Percentiles rank a stretch among this genome's conserved stretches.
phyloP scores from a whole-genome alignment of 164 flowering plant species.

The Kingdonia uniflora region DNA sequence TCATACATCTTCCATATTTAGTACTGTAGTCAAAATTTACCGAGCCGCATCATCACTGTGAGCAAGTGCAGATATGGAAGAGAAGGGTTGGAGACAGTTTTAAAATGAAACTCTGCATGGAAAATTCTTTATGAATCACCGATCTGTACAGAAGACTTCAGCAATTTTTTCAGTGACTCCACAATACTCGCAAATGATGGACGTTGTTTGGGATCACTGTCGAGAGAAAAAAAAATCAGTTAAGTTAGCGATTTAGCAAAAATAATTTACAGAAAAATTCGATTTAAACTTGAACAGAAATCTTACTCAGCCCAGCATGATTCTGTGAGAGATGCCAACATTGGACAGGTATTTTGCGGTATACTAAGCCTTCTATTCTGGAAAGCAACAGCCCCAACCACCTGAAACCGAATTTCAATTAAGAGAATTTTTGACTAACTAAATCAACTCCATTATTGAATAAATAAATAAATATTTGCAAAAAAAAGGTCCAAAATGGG shows the following conservation, averaged over 20 bases:
- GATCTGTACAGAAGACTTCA: slow-evolving; percentile 65
- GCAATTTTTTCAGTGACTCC: slow-evolving; percentile 61
- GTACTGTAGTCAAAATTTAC: too few species aligned
- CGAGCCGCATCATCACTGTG: too few species aligned
- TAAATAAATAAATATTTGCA: too few species aligned
- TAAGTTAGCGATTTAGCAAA: not conserved
- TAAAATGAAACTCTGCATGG: not conserved
- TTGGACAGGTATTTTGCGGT: slow-evolving; percentile 57
- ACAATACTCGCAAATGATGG: slow-evolving; percentile 66
- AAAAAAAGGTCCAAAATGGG: too few species aligned
- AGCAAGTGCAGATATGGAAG: too few species aligned
- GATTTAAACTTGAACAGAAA: not conserved
- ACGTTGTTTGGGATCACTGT: slow-evolving; percentile 75
- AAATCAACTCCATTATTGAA: too few species aligned
- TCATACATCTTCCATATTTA: too few species aligned
- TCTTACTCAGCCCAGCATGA: slow-evolving; percentile 93
- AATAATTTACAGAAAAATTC: not conserved
- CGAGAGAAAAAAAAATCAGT: slow-evolving; percentile 1
- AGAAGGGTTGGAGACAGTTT: too few species aligned
- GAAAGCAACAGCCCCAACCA: slow-evolving; percentile 97
- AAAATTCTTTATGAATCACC: slow-evolving; percentile 20
- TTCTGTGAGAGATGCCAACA: slow-evolving; percentile 72
- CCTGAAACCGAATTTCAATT: slow-evolving; percentile 37
- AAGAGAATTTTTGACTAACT: too few species aligned
- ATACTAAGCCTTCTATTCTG: slow-evolving; percentile 78